A percentile compares a stretch with the other conserved stretches of the same genome.
phyloP scores from a whole-genome alignment of 441 rosid species.

The Erodium texanum region DNA sequence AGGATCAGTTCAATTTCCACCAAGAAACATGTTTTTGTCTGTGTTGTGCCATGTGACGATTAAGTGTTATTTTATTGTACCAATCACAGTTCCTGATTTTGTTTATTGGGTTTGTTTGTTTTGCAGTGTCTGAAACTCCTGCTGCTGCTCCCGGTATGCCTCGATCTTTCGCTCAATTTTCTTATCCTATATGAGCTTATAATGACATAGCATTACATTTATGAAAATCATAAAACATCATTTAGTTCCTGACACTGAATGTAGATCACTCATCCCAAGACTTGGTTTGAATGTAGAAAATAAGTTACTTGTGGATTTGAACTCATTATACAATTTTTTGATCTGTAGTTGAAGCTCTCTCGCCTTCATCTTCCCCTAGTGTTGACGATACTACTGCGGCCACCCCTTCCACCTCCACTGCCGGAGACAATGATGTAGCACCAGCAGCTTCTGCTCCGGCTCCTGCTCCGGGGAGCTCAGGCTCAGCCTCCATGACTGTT shows the following conservation, averaged over 20 bases:
- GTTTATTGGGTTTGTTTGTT: neutral
- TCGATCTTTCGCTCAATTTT: neutral
- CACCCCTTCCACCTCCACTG: neutral
- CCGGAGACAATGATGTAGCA: too few relatives aligned
- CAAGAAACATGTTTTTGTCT: too few relatives aligned
- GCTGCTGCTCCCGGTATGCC: slow-evolving; percentile 1
- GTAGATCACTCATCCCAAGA: too few relatives aligned
- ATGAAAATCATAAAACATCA: neutral
- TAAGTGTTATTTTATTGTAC: neutral
- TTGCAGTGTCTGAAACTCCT: neutral
- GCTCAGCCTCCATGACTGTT: neutral
- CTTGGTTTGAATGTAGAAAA: too few relatives aligned
- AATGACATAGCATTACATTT: too few relatives aligned
- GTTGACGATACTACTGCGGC: neutral
- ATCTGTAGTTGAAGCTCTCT: neutral
- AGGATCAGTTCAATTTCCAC: too few relatives aligned
- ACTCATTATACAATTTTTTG: neutral
- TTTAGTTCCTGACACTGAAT: too few relatives aligned
- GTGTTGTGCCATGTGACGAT: neutral
- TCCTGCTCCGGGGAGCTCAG: neutral
- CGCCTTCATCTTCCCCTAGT: neutral
- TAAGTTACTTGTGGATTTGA: too few relatives aligned
- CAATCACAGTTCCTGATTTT: neutral
- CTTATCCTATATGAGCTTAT: too few relatives aligned
- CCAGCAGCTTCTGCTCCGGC: neutral